phyloP scores from a whole-genome alignment of 2,329 filamentous ascomycete species.

The Dactylellina drechsleri region DNA sequence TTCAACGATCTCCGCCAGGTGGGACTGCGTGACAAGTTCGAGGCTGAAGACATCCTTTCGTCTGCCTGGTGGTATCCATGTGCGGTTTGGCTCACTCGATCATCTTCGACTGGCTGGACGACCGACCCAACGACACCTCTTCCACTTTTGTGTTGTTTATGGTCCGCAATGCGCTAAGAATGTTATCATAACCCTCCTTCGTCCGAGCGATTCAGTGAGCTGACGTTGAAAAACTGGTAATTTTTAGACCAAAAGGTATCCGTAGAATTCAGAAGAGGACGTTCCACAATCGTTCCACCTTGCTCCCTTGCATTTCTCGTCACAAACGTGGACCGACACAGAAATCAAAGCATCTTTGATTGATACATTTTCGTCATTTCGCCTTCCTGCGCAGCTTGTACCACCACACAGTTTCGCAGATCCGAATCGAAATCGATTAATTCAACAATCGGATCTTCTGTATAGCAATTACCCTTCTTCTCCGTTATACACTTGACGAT shows the following conservation, averaged over 20 bases:
- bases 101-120: slow-evolving; percentile 26
- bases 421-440: background rate
- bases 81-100: slow-evolving; percentile 3
- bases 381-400: background rate
- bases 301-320: slow-evolving; percentile 12
- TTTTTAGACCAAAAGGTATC: slow-evolving; percentile 7
- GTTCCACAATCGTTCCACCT: slow-evolving; percentile 16
- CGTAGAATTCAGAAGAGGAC: slow-evolving; percentile 19
- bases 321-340: slow-evolving; percentile 11
- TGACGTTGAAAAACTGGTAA: slow-evolving; percentile 6
- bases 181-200: slow-evolving; percentile 2
- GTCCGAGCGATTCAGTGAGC: background rate
- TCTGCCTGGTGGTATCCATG: background rate
- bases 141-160: slow-evolving; percentile 33
- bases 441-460: too few relatives aligned
- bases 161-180: slow-evolving; percentile 5
- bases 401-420: background rate
- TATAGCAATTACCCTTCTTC: too few relatives aligned
- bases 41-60: too few relatives aligned
- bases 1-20: background rate
- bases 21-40: too few relatives aligned
- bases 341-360: background rate
- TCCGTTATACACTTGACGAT: background rate
- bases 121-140: slow-evolving; percentile 31
- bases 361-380: background rate